A percentile compares a stretch with the other conserved stretches of the same genome.
Evolutionary conservation across 75 land plant genomes (phyloP).

Genomic region (Gnetum montanum): DNA sequence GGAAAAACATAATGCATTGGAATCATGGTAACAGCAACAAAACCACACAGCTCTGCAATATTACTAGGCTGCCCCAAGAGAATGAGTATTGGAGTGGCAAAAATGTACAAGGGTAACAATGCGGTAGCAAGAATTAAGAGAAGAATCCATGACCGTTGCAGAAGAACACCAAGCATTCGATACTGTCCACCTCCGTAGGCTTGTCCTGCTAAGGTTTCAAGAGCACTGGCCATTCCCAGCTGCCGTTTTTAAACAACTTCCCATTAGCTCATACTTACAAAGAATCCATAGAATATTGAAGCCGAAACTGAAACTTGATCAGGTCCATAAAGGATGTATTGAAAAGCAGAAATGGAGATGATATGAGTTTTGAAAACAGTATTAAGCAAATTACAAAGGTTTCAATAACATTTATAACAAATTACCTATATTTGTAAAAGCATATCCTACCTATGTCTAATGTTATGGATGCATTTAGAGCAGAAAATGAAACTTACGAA

Average conservation of each 20-base stretch:
- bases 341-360: no score
- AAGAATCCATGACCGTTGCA: slow-evolving; percentile 60
- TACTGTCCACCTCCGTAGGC: slow-evolving; percentile 58
- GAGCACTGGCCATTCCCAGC: slow-evolving; percentile 76
- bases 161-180: slow-evolving; percentile 51
- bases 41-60: slow-evolving; percentile 27
- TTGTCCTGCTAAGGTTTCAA: slow-evolving; percentile 79
- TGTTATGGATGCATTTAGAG: no score
- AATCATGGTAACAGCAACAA: slow-evolving; percentile 24
- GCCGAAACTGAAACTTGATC: no score
- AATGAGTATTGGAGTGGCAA: slow-evolving; percentile 35
- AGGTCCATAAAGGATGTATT: no score
- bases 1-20: slow-evolving; percentile 31
- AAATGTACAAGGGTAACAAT: slow-evolving; percentile 35
- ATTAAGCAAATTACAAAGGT: no score
- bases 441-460: no score
- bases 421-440: no score
- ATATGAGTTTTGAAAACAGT: no score
- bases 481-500: slow-evolving; percentile 14
- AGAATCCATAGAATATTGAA: no score
- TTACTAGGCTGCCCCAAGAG: slow-evolving; percentile 22
- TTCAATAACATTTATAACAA: no score
- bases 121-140: slow-evolving; percentile 26
- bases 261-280: no score
- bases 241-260: no score